Base-by-base conservation (phyloP, 768 basidiomycete species). In the Panaeolus papilionaceus region DNA sequence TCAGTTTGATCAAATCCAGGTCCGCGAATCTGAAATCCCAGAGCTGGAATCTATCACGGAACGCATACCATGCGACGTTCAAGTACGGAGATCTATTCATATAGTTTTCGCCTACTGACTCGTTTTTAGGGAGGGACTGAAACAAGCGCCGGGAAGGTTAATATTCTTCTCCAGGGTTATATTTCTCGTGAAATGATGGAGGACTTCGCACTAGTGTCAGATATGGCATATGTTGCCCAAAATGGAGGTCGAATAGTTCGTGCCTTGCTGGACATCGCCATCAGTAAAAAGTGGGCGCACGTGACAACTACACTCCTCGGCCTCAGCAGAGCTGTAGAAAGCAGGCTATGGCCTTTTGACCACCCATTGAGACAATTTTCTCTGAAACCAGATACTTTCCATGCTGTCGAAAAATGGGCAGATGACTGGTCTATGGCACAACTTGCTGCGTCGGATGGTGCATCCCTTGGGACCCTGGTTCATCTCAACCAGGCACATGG, bases 151-250 rank as follows among this genome's bases (percentile, higher is more conserved):
- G 78, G 94, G 61, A 99, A 99, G 80, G 95, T 96, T 79, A 99
- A 98, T 77, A 93, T 99, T 68, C 85, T 99, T 18, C 83, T 99
- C 23, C 98, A 99, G 79, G 92, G 88, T 1, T 93, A 88, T 77
- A 95, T 99, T 69, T 98, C 95, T 42, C 81, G 86, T 58, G 84
- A 88, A 51, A 81, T 82, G n/a, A 82, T 98, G 14, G 92, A 98
- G 68, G 98, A 99, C 78, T 99, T 98, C 73, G 98, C 98, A 9
- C 82, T 99, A 67, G 91, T 99, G 7, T 99, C 98, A 0, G 98
- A 99, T 75, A 92, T 89, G 74, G 94, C 91, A 1, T 99, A 97
- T 75, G 94, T 90, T 47, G 93, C 96, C 26, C 96, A 98, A 75
- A 99, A 99, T 73, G 93, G 91, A 16, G 96, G 92, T 18, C 92